Evolutionary conservation across 1,139 yeast genomes (phyloP), one percentile per base, ranked within the genome.

Genomic region (Casaregolazyma suthepensis): DNA sequence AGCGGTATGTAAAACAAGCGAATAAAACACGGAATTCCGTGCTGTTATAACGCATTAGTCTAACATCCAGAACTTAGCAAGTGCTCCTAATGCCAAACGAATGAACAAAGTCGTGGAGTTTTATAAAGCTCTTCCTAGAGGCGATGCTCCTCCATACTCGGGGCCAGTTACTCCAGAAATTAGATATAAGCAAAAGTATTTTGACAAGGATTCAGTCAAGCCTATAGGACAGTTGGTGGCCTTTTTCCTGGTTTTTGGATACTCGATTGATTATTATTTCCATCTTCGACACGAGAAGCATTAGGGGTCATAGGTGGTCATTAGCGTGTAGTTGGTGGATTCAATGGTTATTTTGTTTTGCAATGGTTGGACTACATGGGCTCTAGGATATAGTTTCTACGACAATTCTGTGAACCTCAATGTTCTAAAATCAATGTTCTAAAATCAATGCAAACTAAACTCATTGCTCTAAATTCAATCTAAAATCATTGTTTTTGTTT

Each of bases 71-170:
- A 90, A 89, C 86, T 78, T 93, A 66, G 96, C 96, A 56, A 81
- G 96, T 62, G 88, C 90, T 76, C 96, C 97, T 67, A 87, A 91
- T 68, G 97, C 98, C 66, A 89, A 89, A 81, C 89, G 96, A 78
- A 89, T 93, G 87, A 85, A 88, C 65, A 88, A 88, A 72, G 96
- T 93, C 66, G 97, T 93, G 65, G 80, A 88, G 62, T 90, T 93
- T 81, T 93, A 93, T 86, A 87, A 91, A 79, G 85, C 90, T 66
- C 82, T 93, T 68, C 99, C 99, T 70, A 91, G 90, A 73, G 99
- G 99, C 50, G 78, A 87, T 59, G 94, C 96, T 58, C 84, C 91
- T 60, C 77, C 82, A 60, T 76, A 78, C 71, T 79, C 82, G 71
- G 47, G 49, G n/a, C 83, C 94, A 65, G 74, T 80, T 63, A 82